phyloP scores from a whole-genome alignment of 371 early-diverging fungal species.

The Globomyces sp. region DNA sequence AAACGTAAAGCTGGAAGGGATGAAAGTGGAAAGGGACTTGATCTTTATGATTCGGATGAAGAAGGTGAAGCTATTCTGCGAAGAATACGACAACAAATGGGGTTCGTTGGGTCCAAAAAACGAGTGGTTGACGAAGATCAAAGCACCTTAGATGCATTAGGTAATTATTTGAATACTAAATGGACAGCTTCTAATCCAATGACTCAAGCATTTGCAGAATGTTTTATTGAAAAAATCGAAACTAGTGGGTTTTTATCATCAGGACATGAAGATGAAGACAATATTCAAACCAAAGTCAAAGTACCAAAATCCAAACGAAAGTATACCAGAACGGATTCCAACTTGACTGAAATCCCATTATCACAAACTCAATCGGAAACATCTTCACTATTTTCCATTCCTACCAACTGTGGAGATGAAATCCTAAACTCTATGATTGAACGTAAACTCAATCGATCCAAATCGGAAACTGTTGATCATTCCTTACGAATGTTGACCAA shows the following conservation, averaged over 20 bases:
- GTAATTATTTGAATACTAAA: conserved; percentile 11
- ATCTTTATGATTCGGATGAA: conserved; percentile 37
- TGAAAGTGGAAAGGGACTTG: conserved; percentile 30
- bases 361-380: neutral
- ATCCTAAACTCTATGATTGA: too few species aligned
- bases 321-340: neutral
- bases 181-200: conserved; percentile 25
- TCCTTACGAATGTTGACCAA: neutral
- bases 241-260: neutral
- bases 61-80: conserved; percentile 36
- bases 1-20: conserved; percentile 30
- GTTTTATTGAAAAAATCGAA: conserved; percentile 22
- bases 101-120: conserved; percentile 12
- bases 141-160: neutral
- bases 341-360: neutral
- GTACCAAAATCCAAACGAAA: neutral
- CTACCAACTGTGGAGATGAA: too few species aligned
- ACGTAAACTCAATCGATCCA: neutral
- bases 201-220: conserved; percentile 44
- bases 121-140: conserved; percentile 21
- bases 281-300: neutral
- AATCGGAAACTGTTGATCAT: neutral
- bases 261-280: neutral
- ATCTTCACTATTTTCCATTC: too few species aligned
- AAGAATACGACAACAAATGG: conserved; percentile 22